phyloP scores from a whole-genome alignment of 2,329 filamentous ascomycete genomes.

The Cladophialophora carrionii region DNA sequence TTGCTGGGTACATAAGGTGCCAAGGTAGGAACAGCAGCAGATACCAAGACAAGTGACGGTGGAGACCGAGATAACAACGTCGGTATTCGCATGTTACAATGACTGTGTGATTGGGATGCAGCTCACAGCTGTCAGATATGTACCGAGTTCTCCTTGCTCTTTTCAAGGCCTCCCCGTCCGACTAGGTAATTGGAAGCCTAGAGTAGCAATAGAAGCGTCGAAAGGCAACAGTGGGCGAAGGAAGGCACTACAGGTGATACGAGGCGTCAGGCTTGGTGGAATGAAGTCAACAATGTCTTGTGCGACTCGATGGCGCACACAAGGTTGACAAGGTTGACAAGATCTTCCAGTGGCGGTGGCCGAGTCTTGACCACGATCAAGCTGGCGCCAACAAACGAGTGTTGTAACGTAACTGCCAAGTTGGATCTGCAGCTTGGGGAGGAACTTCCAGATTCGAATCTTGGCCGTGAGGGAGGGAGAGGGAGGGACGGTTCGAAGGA shows the following conservation, averaged over 20 bases:
- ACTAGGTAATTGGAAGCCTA: not conserved
- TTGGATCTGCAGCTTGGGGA: not conserved
- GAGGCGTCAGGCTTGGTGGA: too few species aligned
- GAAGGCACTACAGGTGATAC: not conserved
- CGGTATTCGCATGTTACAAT: too few species aligned
- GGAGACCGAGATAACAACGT: not conserved
- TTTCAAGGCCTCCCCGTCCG: too few species aligned
- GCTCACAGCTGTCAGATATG: too few species aligned
- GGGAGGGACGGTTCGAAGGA: not conserved
- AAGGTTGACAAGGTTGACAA: not conserved
- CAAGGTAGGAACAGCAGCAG: slow-evolving; percentile 15
- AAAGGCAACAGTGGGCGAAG: not conserved
- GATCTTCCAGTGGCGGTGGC: not conserved
- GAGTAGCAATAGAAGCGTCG: not conserved
- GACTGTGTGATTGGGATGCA: too few species aligned
- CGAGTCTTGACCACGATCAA: not conserved
- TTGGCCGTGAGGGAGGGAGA: not conserved
- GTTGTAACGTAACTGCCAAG: not conserved
- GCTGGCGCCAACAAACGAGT: not conserved
- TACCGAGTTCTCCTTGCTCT: too few species aligned
- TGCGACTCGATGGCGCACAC: not conserved
- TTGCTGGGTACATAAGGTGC: not conserved
- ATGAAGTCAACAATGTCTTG: not conserved
- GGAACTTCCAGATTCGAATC: not conserved
- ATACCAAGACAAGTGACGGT: slow-evolving; percentile 12